Evolutionary conservation across 208 protist genomes (phyloP).

Genomic region (Balamuthia mandrillaris): DNA sequence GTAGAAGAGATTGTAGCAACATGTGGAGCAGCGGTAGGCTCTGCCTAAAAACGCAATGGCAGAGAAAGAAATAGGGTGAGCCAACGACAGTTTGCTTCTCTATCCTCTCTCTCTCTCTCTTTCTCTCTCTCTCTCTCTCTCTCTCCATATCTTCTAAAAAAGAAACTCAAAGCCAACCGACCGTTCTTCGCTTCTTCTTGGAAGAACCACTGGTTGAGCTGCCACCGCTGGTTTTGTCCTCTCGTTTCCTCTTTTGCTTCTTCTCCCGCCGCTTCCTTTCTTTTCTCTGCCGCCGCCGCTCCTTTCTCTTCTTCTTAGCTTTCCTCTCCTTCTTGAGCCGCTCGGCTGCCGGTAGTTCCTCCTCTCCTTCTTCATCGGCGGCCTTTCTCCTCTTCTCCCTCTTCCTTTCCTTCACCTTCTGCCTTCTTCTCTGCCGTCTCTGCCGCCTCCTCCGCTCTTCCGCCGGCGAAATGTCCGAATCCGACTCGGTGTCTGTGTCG

Average conservation of each 20-base stretch:
- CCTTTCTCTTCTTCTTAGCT: not conserved
- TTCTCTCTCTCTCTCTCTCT: too few species aligned
- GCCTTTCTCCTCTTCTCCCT: not conserved
- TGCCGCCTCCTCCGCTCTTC: not conserved
- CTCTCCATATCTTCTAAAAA: too few species aligned
- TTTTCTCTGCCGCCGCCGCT: too few species aligned
- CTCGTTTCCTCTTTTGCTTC: not conserved
- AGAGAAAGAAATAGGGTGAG: not conserved
- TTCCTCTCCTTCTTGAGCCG: not conserved
- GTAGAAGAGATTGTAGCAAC: not conserved
- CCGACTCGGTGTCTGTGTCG: too few species aligned
- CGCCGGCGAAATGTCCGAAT: too few species aligned
- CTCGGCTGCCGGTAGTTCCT: not conserved
- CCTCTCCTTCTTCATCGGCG: not conserved
- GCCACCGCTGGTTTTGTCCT: not conserved
- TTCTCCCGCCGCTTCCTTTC: not conserved
- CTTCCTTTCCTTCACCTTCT: not conserved
- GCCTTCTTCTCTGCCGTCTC: not conserved
- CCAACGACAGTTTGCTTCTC: not conserved
- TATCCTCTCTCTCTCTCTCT: too few species aligned
- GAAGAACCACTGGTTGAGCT: not conserved
- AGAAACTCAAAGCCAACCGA: not conserved
- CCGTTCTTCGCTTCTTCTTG: not conserved
- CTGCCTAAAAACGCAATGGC: not conserved
- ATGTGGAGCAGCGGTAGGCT: not conserved